These are phyloP conservation scores for Begonia fuchsioides DNA, from an alignment of 306 rosid species.

Conservation along the genomic window DNA sequence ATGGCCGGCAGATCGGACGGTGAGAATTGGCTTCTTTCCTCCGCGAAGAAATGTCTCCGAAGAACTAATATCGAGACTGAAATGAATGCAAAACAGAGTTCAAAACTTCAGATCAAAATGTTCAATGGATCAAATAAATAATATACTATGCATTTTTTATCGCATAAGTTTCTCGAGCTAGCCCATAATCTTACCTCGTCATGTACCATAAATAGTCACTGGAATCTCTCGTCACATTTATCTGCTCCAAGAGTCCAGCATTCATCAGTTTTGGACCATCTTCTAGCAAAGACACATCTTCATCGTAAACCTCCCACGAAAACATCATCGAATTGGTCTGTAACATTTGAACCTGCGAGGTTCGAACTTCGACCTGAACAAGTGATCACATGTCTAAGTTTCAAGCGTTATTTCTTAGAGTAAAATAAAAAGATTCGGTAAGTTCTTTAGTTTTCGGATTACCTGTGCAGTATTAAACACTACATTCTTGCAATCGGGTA, in stretches of 20 bases:
- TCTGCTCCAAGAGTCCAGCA: conserved; percentile 71
- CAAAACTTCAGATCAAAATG: background rate
- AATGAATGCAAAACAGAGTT: conserved; percentile 11
- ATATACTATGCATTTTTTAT: no score
- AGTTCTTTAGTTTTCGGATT: conserved; percentile 5
- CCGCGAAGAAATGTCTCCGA: conserved; percentile 64
- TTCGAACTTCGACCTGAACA: conserved; percentile 54
- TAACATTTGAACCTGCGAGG: conserved; percentile 48
- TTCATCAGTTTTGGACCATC: conserved; percentile 39
- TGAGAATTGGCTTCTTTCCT: conserved; percentile 49
- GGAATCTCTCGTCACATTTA: conserved; percentile 59
- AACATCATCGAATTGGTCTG: conserved; percentile 33
- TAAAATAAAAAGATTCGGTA: no score
- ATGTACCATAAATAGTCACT: conserved; percentile 94
- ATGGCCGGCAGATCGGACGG: conserved; percentile 69
- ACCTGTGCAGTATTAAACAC: conserved; percentile 85
- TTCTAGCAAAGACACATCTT: conserved; percentile 52
- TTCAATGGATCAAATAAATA: no score
- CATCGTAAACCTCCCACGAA: conserved; percentile 70
- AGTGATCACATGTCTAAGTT: no score
- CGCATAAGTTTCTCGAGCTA: no score
- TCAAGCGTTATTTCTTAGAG: no score
- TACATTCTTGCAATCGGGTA: conserved; percentile 72
- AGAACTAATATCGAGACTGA: conserved; percentile 58
- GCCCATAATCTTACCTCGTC: conserved; percentile 43